Evolutionary conservation across 2,329 filamentous ascomycete genomes (phyloP), one percentile per base, ranked within the genome.

Genomic region (Arthrocladium fulminans): DNA sequence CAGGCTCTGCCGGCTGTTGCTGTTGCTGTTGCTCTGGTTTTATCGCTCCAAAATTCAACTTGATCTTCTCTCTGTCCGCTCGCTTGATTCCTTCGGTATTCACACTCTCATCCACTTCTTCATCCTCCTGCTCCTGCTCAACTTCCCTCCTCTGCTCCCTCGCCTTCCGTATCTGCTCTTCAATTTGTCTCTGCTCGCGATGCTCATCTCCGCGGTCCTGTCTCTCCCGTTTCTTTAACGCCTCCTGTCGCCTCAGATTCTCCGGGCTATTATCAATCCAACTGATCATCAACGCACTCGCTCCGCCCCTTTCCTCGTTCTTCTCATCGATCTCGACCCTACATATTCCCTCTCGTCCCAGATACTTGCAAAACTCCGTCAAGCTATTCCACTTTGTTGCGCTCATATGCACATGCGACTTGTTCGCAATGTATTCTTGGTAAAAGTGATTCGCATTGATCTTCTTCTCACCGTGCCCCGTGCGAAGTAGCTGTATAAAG

Each of bases 261-360:
- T 95, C 90, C 0, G 88, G 87, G 29, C 84, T 89, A 59, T 90
- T 88, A 61, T 98, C 90, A 50, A 96, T 83, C 86, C 89, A 98
- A 1, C 84, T 75, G 47, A 98, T 81, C 60, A 88, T 84, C 34
- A 97, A 60, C 0, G 45, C 55, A 48, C 54, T 55, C 15, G 55
- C 57, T n/a, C 57, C 57, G n/a, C 53, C 47, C 22, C 54, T 51
- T 23, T 58, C 41, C 19, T 32, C 45, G 12, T 38, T 92, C 65
- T 95, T 90, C 54, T 86, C 81, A 34, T 82, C 87, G 65, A 97
- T 90, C 65, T 97, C 88, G 0, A 97, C 89, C 24, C 86, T 75
- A 59, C 87, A 94, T 39, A 96, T 81, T 0, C 90, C 86, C 65
- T 97, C 88, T 19, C 85, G 72, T 0, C 90, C 89, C 1, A 98